These are phyloP conservation scores for Nicotiana benthamiana DNA, from an alignment of 257 asterid genomes.

Conservation along the genomic window DNA sequence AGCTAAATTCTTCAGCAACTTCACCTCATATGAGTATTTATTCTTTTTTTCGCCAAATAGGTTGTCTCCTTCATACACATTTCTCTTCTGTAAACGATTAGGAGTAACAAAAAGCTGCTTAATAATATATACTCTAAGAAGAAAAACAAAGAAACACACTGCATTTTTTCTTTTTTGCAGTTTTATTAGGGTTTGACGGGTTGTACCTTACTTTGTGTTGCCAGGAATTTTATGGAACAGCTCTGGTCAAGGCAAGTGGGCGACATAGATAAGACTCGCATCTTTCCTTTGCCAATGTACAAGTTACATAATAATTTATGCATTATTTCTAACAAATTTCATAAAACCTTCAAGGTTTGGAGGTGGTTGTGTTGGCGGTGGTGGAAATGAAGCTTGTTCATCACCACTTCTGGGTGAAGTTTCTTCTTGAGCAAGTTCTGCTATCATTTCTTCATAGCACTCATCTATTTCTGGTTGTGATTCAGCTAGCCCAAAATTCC, in stretches of 20 bases:
- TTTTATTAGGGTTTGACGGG: neutral
- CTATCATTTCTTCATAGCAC: too few species aligned
- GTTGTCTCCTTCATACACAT: slow-evolving; percentile 10
- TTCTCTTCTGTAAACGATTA: slow-evolving; percentile 6
- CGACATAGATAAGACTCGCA: neutral
- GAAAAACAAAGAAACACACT: neutral
- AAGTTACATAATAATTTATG: too few species aligned
- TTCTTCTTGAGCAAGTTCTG: too few species aligned
- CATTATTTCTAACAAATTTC: too few species aligned
- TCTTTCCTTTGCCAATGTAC: neutral
- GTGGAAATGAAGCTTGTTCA: too few species aligned
- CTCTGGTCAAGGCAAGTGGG: neutral
- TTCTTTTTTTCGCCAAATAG: slow-evolving; percentile 19
- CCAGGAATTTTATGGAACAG: neutral
- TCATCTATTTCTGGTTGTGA: too few species aligned
- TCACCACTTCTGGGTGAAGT: too few species aligned
- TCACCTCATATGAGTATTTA: slow-evolving; percentile 15
- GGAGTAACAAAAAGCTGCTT: neutral
- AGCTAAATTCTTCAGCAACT: slow-evolving; percentile 40
- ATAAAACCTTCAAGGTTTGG: too few species aligned
- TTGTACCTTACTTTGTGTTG: slow-evolving; percentile 1
- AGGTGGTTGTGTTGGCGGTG: too few species aligned
- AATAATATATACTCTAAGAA: neutral
- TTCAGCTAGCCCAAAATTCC: too few species aligned
- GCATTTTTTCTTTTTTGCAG: neutral